phyloP scores from a whole-genome alignment of 2,329 filamentous ascomycete species.

The Myrmaecium sp. region DNA sequence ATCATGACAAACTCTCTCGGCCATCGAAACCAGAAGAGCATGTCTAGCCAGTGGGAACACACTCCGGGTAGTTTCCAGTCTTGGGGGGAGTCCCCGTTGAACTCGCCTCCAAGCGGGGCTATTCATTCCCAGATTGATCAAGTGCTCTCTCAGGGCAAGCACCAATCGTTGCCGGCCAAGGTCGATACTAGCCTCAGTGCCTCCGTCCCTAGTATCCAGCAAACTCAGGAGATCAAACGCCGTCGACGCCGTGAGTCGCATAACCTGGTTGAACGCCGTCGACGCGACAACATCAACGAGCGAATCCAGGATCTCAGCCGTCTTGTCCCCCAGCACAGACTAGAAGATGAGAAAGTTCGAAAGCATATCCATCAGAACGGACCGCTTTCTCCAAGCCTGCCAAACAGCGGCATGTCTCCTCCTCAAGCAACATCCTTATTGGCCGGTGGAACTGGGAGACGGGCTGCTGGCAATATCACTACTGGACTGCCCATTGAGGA shows the following conservation, averaged over 20 bases:
- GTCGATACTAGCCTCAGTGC: conserved; percentile 35
- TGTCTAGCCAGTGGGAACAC: conserved; percentile 80
- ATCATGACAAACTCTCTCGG: conserved; percentile 50
- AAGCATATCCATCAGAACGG: conserved; percentile 90
- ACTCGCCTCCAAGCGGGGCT: conserved; percentile 56
- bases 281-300: conserved; percentile 97
- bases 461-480: conserved; percentile 73
- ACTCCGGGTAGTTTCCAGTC: conserved; percentile 72
- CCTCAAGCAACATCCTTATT: conserved; percentile 76
- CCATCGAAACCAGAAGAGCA: conserved; percentile 58
- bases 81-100: conserved; percentile 76
- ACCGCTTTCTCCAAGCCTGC: conserved; percentile 68
- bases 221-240: conserved; percentile 85
- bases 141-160: conserved; percentile 66
- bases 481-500: conserved; percentile 87
- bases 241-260: conserved; percentile 85
- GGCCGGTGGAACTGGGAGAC: conserved; percentile 66
- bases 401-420: conserved; percentile 47
- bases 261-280: conserved; percentile 85
- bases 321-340: conserved; percentile 74
- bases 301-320: conserved; percentile 92
- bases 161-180: conserved; percentile 79
- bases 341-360: conserved; percentile 93
- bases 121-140: conserved; percentile 69
- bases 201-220: too few species aligned